Evolutionary conservation across 225 moss, liverwort and hornwort species (phyloP), one percentile per base, ranked within the genome.

Genomic region (Rhytidiadelphus loreus): DNA sequence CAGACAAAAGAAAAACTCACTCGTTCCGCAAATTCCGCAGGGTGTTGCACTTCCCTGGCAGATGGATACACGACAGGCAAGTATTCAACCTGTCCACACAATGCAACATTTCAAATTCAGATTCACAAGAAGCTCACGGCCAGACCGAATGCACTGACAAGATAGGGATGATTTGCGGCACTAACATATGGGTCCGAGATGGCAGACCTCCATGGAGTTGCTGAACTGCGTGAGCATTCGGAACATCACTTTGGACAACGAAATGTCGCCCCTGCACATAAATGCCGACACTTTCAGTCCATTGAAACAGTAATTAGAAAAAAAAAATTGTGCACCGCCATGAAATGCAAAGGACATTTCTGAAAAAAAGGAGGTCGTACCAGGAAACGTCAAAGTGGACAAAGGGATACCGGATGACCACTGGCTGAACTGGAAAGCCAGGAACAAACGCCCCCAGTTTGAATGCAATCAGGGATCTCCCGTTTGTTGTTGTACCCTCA

Each of bases 401-500:
- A 81, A 96, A 98, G 73, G 98, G 98, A 91, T 98, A 98, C 70
- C 98, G 96, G 84, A 97, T 91, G 87, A 98, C 95, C 68, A 95
- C 98, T 63, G 96, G 98, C 92, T 98, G 97, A 87, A 97, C 92
- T 63, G 98, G 92, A 92, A 95, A 92, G 76, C 95, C 97, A 88
- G 95, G 97, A 80, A 94, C 91, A 82, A 98, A 98, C 59, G 98
- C 98, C 80, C 98, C 98, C 86, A 94, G 94, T 83, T 97, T 97
- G 87, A 93, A 98, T 82, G 98, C 95, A 83, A 98, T 98, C 16
- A 98, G 86, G 39, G 95, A 90, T 89, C 92, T 93, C 61, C 98
- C 98, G 78, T 98, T 98, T 29, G 98, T 97, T 83, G 98, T 98
- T 48, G 98, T 97, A 48, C 96, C 97, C 92, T 98, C 98, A 13